Conservation (phyloP, 192 early-diverging fungal species). For the Coemansia aciculifera region DNA sequence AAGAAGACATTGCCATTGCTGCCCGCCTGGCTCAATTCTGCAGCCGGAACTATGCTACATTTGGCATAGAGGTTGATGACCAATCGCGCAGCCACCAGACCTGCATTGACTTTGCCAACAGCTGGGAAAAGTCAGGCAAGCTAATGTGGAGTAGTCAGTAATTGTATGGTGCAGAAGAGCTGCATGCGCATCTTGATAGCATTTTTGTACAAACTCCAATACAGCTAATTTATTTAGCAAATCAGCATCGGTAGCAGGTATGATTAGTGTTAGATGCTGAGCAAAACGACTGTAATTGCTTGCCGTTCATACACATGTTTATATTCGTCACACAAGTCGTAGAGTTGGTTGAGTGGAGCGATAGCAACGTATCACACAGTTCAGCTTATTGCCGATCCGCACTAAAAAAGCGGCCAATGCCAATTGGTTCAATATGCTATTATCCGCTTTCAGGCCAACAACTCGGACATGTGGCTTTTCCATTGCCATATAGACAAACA, state of each 20-base stretch:
- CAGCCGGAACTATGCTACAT: slow-evolving; percentile 29
- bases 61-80: slow-evolving; percentile 43
- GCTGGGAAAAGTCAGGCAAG: slow-evolving; percentile 40
- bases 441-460: slow-evolving; percentile 69
- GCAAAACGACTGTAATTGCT: no score
- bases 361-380: neutral
- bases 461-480: slow-evolving; percentile 77
- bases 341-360: neutral
- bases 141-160: slow-evolving; percentile 14
- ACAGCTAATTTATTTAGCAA: neutral
- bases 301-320: no score
- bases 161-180: neutral
- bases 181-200: neutral
- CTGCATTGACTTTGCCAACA: slow-evolving; percentile 44
- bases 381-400: neutral
- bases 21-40: slow-evolving; percentile 33
- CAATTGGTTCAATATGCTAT: slow-evolving; percentile 58
- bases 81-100: slow-evolving; percentile 39
- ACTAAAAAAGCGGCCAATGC: slow-evolving; percentile 7
- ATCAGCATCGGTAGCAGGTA: no score
- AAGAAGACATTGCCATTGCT: slow-evolving; percentile 29
- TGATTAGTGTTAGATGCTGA: no score
- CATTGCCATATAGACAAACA: slow-evolving; percentile 65
- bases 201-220: neutral
- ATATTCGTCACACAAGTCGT: no score